These are phyloP conservation scores for Closterium sp. DNA, from an alignment of 139 green algal genomes.

Conservation along the genomic window DNA sequence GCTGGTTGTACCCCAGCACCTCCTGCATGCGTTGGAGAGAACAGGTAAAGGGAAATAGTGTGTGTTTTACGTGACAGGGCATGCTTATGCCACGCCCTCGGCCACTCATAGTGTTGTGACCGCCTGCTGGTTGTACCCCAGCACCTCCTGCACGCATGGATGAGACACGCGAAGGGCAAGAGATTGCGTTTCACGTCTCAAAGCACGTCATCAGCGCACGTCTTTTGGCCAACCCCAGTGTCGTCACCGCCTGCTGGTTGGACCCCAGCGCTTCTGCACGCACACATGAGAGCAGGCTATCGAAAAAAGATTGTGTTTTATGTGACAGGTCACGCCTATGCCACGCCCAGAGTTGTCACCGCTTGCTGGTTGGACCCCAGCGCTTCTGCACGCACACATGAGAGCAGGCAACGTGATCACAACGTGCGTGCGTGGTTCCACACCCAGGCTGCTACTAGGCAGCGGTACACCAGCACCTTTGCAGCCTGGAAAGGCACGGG, in stretches of 20 bases:
- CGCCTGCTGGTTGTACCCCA: too few relatives aligned
- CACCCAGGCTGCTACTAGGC: neutral
- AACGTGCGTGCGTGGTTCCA: too few relatives aligned
- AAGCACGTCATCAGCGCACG: constrained; percentile 15
- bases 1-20: constrained; percentile 21
- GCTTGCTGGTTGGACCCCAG: too few relatives aligned
- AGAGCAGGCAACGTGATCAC: too few relatives aligned
- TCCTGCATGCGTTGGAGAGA: neutral
- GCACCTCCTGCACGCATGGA: neutral
- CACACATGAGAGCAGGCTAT: neutral
- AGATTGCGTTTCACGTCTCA: neutral
- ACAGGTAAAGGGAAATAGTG: too few relatives aligned
- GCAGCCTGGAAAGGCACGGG: neutral
- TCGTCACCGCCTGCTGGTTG: constrained; percentile 18
- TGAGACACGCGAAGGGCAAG: neutral
- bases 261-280: constrained; percentile 18
- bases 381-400: too few relatives aligned
- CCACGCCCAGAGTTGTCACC: too few relatives aligned
- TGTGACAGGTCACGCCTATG: too few relatives aligned
- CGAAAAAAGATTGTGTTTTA: too few relatives aligned
- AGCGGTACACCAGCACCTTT: neutral
- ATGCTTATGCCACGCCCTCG: too few relatives aligned
- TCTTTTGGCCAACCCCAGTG: constrained; percentile 28
- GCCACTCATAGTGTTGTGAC: too few relatives aligned
- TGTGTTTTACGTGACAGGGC: too few relatives aligned